Base-by-base conservation (phyloP, 768 basidiomycete genomes). In the Gelatoporia subvermispora region DNA sequence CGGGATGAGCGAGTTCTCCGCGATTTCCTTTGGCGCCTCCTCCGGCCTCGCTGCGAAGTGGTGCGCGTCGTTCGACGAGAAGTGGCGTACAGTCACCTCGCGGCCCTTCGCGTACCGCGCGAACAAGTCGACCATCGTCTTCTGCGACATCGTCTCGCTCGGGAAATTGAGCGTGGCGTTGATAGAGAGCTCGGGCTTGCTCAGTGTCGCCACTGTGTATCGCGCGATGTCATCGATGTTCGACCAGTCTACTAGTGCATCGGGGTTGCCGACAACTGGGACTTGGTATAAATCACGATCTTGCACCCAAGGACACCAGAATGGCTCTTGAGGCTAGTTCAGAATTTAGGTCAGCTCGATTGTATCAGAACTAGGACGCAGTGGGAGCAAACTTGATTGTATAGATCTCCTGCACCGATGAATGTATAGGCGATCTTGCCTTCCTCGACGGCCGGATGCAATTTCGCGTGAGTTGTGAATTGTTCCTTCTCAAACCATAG, bases 261-360 rank as follows among this genome's bases (percentile, higher is more conserved):
- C 34, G 35, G 34, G 34, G 34, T 45, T 24, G 34, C 44, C 44
- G 16, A 35, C 35, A 13, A 45, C 44, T 8, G 44, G 44, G 18
- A 45, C 44, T 8, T 45, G 17, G 34, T 45, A 45, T 16, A 35
- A 17, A 20, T 45, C 44, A 15, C n/a, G 13, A 24, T 45, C 44
- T 17, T 22, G 44, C 10, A 15, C 44, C 44, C 44, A 45, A 8
- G 44, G 44, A 21, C 44, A 45, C 44, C 44, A 45, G 44, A 45
- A 45, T 2, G 44, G n/a, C 35, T 45, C 44, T 9, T 31, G 28
- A 13, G 16, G n/a, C 44, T 45, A 35, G n/a, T 35, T 35, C 35
- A 9, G 35, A 35, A 35, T 35, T 35, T n/a, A 9, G 9, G 9
- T 35, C 9, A 9, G 9, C 35, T 35, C 35, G 4, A 8, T 8